Percentiles rank a stretch among this genome's conserved stretches.
phyloP scores from a whole-genome alignment of 805 yeast genomes.

The Kodamaea jinghongensis region DNA sequence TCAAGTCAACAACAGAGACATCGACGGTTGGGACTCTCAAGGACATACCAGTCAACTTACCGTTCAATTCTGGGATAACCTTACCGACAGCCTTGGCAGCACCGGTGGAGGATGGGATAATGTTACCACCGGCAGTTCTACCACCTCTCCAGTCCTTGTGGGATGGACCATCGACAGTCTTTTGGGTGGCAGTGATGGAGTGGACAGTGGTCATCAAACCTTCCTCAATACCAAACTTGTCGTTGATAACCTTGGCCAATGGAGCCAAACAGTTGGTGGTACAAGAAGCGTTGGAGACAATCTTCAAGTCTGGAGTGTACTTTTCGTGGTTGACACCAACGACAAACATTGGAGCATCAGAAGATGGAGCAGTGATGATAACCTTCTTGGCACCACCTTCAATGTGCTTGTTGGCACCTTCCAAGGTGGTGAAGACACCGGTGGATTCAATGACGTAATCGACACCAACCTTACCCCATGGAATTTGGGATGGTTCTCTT shows the following conservation, averaged over 20 bases:
- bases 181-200: slow-evolving; percentile 37
- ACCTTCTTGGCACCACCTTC: slow-evolving; percentile 38
- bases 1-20: slow-evolving; percentile 36
- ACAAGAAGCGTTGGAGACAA: slow-evolving; percentile 36
- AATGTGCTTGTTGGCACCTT: slow-evolving; percentile 36
- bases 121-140: slow-evolving; percentile 37
- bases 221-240: slow-evolving; percentile 33
- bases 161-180: slow-evolving; percentile 38
- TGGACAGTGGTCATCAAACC: slow-evolving; percentile 39
- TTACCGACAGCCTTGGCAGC: slow-evolving; percentile 39
- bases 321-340: slow-evolving; percentile 34
- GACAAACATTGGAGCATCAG: slow-evolving; percentile 37
- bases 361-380: slow-evolving; percentile 33
- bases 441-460: slow-evolving; percentile 34
- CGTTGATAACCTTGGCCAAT: slow-evolving; percentile 36
- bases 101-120: slow-evolving; percentile 37
- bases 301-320: slow-evolving; percentile 32
- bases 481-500: slow-evolving; percentile 33
- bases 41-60: slow-evolving; percentile 36
- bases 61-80: slow-evolving; percentile 36
- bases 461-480: slow-evolving; percentile 35
- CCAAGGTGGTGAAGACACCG: slow-evolving; percentile 35
- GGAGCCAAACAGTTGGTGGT: slow-evolving; percentile 39
- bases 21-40: slow-evolving; percentile 37
- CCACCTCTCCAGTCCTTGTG: slow-evolving; percentile 42